phyloP scores from a whole-genome alignment of 2,329 filamentous ascomycete species.

The Polytolypa hystricis region DNA sequence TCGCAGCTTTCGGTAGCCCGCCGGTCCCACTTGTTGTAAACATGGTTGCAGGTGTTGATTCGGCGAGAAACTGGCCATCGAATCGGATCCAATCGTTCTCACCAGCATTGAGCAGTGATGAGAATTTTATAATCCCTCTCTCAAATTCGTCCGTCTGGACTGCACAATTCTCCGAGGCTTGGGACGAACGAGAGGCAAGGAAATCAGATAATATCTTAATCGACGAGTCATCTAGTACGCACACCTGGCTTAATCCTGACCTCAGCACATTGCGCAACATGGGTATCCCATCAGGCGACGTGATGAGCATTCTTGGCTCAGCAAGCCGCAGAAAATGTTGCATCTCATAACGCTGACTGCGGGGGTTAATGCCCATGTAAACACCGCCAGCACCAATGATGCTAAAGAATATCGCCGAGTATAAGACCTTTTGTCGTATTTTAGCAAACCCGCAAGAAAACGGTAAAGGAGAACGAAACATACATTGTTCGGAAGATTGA shows the following conservation, averaged over 20 bases:
- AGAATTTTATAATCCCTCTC: conserved; percentile 17
- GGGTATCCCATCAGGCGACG: conserved; percentile 33
- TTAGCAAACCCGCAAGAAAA: conserved; percentile 1
- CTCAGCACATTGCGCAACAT: conserved; percentile 22
- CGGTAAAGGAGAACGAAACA: conserved; percentile 1
- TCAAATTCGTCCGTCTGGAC: conserved; percentile 12
- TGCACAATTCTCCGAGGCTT: conserved; percentile 20
- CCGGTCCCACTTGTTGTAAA: conserved; percentile 49
- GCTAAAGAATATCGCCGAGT: conserved; percentile 38
- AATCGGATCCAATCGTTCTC: conserved; percentile 38
- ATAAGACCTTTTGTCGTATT: conserved; percentile 32
- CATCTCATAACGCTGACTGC: conserved; percentile 37
- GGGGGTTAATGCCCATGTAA: conserved; percentile 40
- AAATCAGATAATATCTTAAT: conserved; percentile 8
- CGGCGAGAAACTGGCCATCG: conserved; percentile 27
- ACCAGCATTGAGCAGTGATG: conserved; percentile 30
- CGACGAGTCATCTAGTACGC: background rate
- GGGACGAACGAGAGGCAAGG: conserved; percentile 12
- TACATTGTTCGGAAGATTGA: conserved; percentile 48
- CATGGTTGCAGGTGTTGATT: conserved; percentile 36
- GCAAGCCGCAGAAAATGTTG: conserved; percentile 38
- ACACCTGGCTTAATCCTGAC: background rate
- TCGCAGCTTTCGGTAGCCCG: conserved; percentile 48
- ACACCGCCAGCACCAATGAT: conserved; percentile 38
- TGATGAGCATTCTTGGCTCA: conserved; percentile 37